Percentiles rank a stretch among this genome's conserved stretches.
These are phyloP conservation scores for Brassica carinata DNA, from an alignment of 345 rosid species.

Conservation along the genomic window DNA sequence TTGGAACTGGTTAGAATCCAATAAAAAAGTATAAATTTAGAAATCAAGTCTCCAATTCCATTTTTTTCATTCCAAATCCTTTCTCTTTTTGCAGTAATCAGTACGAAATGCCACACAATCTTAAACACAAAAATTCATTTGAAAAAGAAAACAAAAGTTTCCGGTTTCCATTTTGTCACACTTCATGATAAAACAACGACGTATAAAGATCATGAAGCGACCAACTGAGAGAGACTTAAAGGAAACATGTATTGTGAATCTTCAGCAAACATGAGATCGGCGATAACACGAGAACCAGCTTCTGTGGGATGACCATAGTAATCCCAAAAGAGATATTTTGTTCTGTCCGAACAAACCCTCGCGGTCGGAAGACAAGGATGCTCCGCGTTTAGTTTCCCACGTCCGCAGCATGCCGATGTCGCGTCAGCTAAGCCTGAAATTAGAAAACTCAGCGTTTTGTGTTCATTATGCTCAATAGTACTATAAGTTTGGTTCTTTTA, in stretches of 20 bases:
- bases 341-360: slow-evolving; percentile 59
- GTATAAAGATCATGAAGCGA: slow-evolving; percentile 28
- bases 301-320: slow-evolving; percentile 64
- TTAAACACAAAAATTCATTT: not conserved
- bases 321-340: slow-evolving; percentile 79
- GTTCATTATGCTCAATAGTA: not conserved
- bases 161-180: not conserved
- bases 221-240: slow-evolving; percentile 49
- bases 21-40: not conserved
- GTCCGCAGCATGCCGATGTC: slow-evolving; percentile 80
- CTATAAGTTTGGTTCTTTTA: not conserved
- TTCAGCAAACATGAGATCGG: slow-evolving; percentile 55
- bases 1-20: not conserved
- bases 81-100: not conserved
- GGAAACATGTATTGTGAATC: slow-evolving; percentile 50
- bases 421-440: slow-evolving; percentile 61
- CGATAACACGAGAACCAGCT: slow-evolving; percentile 48
- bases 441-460: not conserved
- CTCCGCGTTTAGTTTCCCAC: slow-evolving; percentile 55
- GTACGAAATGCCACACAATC: not conserved
- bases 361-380: slow-evolving; percentile 56
- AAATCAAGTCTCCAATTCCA: not conserved
- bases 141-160: not conserved
- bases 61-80: not conserved
- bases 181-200: not conserved